Conservation (phyloP, 345 rosid genomes). For the Gossypium stocksii region DNA sequence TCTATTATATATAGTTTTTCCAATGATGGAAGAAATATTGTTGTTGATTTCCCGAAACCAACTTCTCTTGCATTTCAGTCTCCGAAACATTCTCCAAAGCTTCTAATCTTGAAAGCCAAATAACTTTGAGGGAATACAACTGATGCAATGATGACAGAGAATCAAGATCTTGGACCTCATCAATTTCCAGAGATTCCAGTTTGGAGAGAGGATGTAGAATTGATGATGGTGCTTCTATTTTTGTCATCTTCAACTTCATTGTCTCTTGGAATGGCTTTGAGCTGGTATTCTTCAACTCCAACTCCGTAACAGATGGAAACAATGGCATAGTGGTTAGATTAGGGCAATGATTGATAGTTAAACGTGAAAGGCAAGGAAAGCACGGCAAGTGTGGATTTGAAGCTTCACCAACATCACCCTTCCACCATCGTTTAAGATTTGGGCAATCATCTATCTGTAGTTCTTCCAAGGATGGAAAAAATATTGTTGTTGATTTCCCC, state of each 20-base stretch:
- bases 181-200: too few species aligned
- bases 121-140: background rate
- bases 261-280: background rate
- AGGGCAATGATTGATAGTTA: background rate
- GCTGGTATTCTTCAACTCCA: background rate
- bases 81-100: background rate
- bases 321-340: background rate
- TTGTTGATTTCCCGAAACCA: background rate
- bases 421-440: background rate
- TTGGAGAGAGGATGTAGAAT: background rate
- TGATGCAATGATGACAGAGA: background rate
- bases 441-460: background rate
- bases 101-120: background rate
- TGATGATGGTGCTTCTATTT: background rate
- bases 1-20: fast-evolving
- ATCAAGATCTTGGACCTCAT: too few species aligned
- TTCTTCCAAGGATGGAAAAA: background rate
- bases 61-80: background rate
- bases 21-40: background rate
- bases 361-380: background rate
- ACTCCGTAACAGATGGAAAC: background rate
- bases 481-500: background rate
- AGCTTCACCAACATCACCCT: background rate
- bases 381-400: background rate
- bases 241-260: background rate